Percentiles rank a stretch among this genome's conserved stretches.
Evolutionary conservation across 805 yeast genomes (phyloP).

Genomic region (Teunomyces tritomae): DNA sequence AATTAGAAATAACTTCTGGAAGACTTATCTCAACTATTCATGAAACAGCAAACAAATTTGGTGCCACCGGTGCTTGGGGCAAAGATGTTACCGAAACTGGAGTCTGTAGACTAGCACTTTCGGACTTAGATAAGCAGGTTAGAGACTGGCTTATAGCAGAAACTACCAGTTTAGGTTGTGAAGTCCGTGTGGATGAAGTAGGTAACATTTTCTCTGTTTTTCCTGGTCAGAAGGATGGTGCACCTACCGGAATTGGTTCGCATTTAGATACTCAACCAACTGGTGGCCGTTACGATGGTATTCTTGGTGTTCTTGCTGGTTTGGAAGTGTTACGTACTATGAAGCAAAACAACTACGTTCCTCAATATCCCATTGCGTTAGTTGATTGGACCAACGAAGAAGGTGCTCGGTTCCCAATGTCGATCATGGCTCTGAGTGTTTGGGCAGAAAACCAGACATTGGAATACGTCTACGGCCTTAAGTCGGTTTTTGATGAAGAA

Average conservation of each 20-base stretch:
- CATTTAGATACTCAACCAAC: conserved; percentile 78
- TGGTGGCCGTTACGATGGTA: conserved; percentile 77
- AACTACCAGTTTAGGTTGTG: conserved; percentile 52
- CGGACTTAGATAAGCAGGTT: conserved; percentile 60
- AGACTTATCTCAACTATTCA: conserved; percentile 59
- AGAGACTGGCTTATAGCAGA: conserved; percentile 65
- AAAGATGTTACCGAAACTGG: conserved; percentile 57
- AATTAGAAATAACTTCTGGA: conserved; percentile 16
- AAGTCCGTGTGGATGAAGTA: conserved; percentile 56
- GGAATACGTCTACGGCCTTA: conserved; percentile 49
- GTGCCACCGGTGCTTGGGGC: conserved; percentile 67
- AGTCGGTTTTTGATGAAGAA: conserved; percentile 52
- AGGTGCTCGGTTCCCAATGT: conserved; percentile 73
- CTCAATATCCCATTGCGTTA: conserved; percentile 65
- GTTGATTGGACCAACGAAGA: conserved; percentile 77
- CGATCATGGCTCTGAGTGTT: conserved; percentile 64
- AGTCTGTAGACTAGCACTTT: conserved; percentile 61
- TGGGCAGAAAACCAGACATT: conserved; percentile 55
- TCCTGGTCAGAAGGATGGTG: conserved; percentile 48
- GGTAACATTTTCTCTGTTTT: conserved; percentile 68
- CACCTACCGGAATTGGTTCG: conserved; percentile 69
- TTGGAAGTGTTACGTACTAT: conserved; percentile 65
- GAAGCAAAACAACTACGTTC: conserved; percentile 54
- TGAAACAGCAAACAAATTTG: conserved; percentile 53
- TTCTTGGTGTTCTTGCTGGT: conserved; percentile 65